Conservation (phyloP, 2,329 filamentous ascomycete species). For the Cordyceps militaris region DNA sequence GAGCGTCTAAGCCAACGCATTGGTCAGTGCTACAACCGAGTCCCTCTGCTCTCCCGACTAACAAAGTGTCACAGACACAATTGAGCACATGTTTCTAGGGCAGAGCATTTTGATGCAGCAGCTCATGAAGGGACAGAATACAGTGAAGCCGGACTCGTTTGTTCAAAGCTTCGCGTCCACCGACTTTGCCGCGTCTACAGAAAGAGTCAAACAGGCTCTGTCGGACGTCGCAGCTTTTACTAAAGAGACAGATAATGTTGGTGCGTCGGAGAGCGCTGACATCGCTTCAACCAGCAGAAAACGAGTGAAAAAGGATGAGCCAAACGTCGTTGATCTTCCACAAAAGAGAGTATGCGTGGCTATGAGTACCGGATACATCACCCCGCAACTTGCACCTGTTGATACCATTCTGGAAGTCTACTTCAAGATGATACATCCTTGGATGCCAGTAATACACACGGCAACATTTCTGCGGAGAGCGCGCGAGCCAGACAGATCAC, state of each 20-base stretch:
- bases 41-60: not conserved
- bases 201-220: not conserved
- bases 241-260: not conserved
- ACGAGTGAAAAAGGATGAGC: not conserved
- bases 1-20: slow-evolving; percentile 29
- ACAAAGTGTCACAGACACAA: slow-evolving; percentile 17
- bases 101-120: slow-evolving; percentile 31
- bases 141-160: not conserved
- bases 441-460: slow-evolving; percentile 25
- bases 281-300: not conserved
- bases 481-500: not conserved
- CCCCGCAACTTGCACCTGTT: slow-evolving; percentile 25
- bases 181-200: not conserved
- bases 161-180: not conserved
- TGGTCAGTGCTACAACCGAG: slow-evolving; percentile 16
- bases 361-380: not conserved
- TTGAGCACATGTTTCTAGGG: slow-evolving; percentile 34
- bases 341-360: not conserved
- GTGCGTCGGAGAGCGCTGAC: not conserved
- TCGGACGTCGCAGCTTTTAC: not conserved
- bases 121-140: slow-evolving; percentile 19
- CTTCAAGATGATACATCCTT: slow-evolving; percentile 31
- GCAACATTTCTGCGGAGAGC: slow-evolving; percentile 7
- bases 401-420: slow-evolving; percentile 28
- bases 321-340: not conserved